phyloP scores from a whole-genome alignment of 106 monocot species.

The Dioscorea zingiberensis region DNA sequence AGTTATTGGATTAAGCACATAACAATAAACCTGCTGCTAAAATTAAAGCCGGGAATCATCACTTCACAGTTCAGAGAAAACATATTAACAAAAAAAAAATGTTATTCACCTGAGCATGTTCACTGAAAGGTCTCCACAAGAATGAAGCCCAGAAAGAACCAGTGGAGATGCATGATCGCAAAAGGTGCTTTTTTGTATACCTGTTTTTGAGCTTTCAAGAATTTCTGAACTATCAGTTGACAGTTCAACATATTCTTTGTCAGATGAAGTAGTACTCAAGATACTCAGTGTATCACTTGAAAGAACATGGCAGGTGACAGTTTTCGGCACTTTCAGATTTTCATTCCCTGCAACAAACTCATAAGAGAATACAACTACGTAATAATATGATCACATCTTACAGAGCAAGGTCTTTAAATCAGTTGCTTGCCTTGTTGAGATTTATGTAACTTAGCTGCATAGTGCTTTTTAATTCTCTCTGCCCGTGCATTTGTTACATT shows the following conservation, averaged over 20 bases:
- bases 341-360: slow-evolving; percentile 27
- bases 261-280: slow-evolving; percentile 22
- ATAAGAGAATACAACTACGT: not conserved
- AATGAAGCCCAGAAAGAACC: slow-evolving; percentile 94
- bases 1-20: not conserved
- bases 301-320: slow-evolving; percentile 75
- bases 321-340: slow-evolving; percentile 50
- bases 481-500: slow-evolving; percentile 75
- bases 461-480: slow-evolving; percentile 89
- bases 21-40: not conserved
- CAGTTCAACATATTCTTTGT: slow-evolving; percentile 13
- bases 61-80: not conserved
- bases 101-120: slow-evolving; percentile 81
- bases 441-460: slow-evolving; percentile 56
- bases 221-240: not conserved
- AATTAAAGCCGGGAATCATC: not conserved
- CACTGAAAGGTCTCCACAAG: slow-evolving; percentile 95
- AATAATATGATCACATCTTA: not conserved
- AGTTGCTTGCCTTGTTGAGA: slow-evolving; percentile 26
- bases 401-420: not conserved
- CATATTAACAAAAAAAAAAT: not conserved
- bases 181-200: not conserved
- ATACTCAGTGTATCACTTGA: slow-evolving; percentile 63
- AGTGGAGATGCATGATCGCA: slow-evolving; percentile 13
- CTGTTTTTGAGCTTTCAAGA: slow-evolving; percentile 1